Evolutionary conservation across 176 grass and related monocot species (phyloP).

Genomic region (Tuctoria greenei): DNA sequence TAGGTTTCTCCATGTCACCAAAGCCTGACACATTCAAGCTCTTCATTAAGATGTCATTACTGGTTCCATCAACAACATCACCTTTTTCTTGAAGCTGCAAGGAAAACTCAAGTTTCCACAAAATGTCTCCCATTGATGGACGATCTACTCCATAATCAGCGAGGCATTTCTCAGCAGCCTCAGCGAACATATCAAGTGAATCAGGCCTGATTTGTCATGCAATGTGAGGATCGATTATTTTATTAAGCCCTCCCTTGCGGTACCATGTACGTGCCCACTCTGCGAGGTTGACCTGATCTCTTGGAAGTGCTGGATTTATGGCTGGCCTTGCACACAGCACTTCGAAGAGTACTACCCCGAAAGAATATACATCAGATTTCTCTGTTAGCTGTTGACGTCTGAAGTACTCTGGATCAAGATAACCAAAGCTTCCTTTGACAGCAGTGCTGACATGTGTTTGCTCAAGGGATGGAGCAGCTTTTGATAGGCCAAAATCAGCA

Average conservation of each 20-base stretch:
- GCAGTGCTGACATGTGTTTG: constrained; percentile 98
- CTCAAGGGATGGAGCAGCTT: constrained; percentile 78
- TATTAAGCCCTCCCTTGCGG: constrained; percentile 68
- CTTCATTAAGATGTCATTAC: constrained; percentile 35
- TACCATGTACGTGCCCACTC: constrained; percentile 79
- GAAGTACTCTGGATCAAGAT: constrained; percentile 97
- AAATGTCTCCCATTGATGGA: constrained; percentile 87
- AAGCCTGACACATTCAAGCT: constrained; percentile 28
- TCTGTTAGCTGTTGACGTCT: constrained; percentile 92
- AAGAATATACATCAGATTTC: constrained; percentile 94
- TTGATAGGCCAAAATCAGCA: constrained; percentile 90
- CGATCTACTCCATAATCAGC: constrained; percentile 88
- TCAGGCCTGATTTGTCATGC: constrained; percentile 59
- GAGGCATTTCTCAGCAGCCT: constrained; percentile 91
- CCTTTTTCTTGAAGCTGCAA: constrained; percentile 82
- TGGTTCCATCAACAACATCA: constrained; percentile 41
- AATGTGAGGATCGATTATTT: constrained; percentile 77
- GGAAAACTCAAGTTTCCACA: constrained; percentile 95
- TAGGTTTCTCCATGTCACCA: constrained; percentile 32
- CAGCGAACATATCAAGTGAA: constrained; percentile 77
- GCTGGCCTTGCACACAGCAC: constrained; percentile 86
- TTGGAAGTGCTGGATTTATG: constrained; percentile 85
- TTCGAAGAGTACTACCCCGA: constrained; percentile 93
- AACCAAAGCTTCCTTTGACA: constrained; percentile 96
- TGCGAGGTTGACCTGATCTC: constrained; percentile 94